phyloP scores from a whole-genome alignment of 1,284 basidiomycete species.

The Caloboletus inedulis region DNA sequence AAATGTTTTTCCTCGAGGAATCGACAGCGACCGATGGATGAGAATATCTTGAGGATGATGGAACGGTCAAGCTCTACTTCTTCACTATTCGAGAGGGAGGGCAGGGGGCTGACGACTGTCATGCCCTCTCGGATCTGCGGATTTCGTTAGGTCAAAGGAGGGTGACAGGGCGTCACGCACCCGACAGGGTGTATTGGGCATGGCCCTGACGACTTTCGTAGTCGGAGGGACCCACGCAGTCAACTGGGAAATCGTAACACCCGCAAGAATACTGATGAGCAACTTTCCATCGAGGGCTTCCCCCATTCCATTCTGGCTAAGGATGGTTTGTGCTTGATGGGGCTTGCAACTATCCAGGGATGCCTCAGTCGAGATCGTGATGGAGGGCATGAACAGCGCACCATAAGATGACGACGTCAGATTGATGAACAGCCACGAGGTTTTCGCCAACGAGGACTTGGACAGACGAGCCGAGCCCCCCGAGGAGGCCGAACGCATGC shows the following conservation, averaged over 20 bases:
- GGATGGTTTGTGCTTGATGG: constrained; percentile 77
- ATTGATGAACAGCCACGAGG: constrained; percentile 64
- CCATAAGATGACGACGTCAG: constrained; percentile 90
- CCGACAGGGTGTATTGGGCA: constrained; percentile 99
- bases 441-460: constrained; percentile 74
- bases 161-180: constrained; percentile 42
- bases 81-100: constrained; percentile 43
- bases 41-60: constrained; percentile 92
- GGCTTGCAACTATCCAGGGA: constrained; percentile 81
- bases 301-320: constrained; percentile 77
- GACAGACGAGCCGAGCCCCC: constrained; percentile 57
- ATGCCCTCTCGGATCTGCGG: constrained; percentile 92
- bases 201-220: constrained; percentile 91
- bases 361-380: neutral
- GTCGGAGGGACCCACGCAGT: constrained; percentile 67
- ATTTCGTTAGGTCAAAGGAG: constrained; percentile 1
- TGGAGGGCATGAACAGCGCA: constrained; percentile 38
- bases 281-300: constrained; percentile 89
- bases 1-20: constrained; percentile 98
- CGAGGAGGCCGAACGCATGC: constrained; percentile 58
- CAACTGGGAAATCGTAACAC: constrained; percentile 87
- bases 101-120: constrained; percentile 83
- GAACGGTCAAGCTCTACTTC: constrained; percentile 58
- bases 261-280: constrained; percentile 94
- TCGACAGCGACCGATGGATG: constrained; percentile 89